Evolutionary conservation across 371 early-diverging fungal species (phyloP), one percentile per base, ranked within the genome.

Genomic region (Paraphysoderma sedebokerense): DNA sequence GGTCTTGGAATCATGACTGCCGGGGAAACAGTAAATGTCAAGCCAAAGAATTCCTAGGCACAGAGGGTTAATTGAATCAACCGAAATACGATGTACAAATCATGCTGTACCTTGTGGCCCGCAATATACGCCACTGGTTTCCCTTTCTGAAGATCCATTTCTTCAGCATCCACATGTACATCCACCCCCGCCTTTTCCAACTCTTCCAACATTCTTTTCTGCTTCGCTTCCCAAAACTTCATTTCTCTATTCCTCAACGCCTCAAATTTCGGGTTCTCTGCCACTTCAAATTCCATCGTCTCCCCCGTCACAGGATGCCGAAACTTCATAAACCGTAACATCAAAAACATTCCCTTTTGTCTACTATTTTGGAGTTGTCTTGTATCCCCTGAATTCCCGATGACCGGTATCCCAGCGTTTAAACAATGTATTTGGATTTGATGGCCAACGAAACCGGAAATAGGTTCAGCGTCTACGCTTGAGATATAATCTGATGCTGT

Each of bases 1-100:
- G 70, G 50, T 20, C 85, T 72, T 17, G 85, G 85, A 38, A 84
- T 81, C 31, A 84, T 55, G 19, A 78, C 78, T 12, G 74, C 70
- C 0, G 68, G 65, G 0, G 72, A 67, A 5, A 84, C 75, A 30
- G 61, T 66, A 51, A 78, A 82, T 1, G 52, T 53, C 31, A 68
- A 49, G 0, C 66, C 67, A 40, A 58, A 74, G 44, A 82, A 84
- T 12, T 69, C 63, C 65, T 73, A 51, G 1, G 30, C 7, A 12
- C 32, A 37, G 22, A 33, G 23, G 15, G 34, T 17, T 13, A 54
- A 33, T 8, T 26, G 17, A 26, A 40, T 28, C 53, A 33, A 49
- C 8, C 30, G 29, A n/a, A 48, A 47, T 33, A 17, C 29, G 29
- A 39, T 38, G 19, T 35, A 15, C 29, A 13, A 19, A 20, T 5